phyloP scores from a whole-genome alignment of 495 filamentous ascomycete species.

The Geoglossum glabrum region DNA sequence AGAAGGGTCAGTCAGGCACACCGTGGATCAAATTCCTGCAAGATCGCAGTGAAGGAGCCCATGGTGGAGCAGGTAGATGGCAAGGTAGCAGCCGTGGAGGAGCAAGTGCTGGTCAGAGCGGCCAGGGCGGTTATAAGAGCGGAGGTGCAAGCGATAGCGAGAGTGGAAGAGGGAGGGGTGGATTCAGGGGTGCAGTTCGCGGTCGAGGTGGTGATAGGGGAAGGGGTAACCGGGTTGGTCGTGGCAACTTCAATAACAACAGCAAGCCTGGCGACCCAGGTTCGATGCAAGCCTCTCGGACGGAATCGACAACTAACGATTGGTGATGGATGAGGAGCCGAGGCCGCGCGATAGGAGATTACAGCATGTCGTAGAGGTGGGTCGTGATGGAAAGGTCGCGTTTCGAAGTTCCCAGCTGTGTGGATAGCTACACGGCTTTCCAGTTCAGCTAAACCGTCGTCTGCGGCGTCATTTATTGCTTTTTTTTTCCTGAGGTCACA shows the following conservation, averaged over 20 bases:
- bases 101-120: constrained; percentile 24
- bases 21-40: constrained; percentile 22
- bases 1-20: constrained; percentile 34
- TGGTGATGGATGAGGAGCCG: neutral
- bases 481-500: neutral
- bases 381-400: neutral
- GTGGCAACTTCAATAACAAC: constrained; percentile 37
- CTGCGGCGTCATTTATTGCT: neutral
- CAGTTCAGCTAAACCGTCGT: neutral
- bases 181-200: constrained; percentile 41
- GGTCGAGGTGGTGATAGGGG: constrained; percentile 22
- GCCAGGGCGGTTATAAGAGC: constrained; percentile 51
- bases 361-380: neutral
- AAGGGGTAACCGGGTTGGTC: constrained; percentile 14
- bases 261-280: constrained; percentile 19
- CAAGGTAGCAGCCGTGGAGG: constrained; percentile 42
- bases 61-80: constrained; percentile 48
- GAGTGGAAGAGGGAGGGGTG: constrained; percentile 36
- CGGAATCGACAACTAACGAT: neutral
- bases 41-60: constrained; percentile 10
- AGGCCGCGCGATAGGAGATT: neutral
- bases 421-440: neutral
- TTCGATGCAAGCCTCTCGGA: neutral
- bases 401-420: neutral
- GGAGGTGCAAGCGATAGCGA: constrained; percentile 71